Evolutionary conservation across 2,329 filamentous ascomycete species (phyloP), one percentile per base, ranked within the genome.

Genomic region (Anthostomella pinea): DNA sequence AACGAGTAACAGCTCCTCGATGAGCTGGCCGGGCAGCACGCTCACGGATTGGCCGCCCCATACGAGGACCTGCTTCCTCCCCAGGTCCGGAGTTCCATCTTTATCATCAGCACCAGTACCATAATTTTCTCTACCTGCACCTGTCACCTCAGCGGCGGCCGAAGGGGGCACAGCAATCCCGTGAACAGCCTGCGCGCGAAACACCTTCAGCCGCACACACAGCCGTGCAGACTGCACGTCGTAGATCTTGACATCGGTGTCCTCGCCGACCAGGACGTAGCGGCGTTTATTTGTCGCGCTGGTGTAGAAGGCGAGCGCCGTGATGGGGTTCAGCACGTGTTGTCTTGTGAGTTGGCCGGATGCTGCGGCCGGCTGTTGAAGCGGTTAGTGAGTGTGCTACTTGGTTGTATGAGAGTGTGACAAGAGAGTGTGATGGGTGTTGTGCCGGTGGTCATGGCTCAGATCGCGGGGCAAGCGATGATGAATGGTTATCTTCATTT

Each of bases 1-100:
- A 2, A 25, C 13, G 6, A 4, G 13, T 5, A 45, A 14, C 13
- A 45, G 20, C 23, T 46, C 33, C 15, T 61, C 61, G 47, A 72
- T 24, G 7, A 41, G 33, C n/a, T 44, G 64, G 22, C 43, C 22
- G 28, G 54, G 41, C 8, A 72, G 61, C 24, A 62, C 60, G 8
- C 66, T 74, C n/a, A 86, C 63, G 2, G 69, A 75, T 11, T 70
- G 68, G 2, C 81, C 83, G 24, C 88, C 88, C 86, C 87, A 94
- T 11, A 83, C 63, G 5, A 91, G 66, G 8, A 80, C 47, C 26
- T 62, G 2, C 30, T 17, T 18, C 10, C 15, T 10, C 20, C n/a
- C 25, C 5, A 18, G 14, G 3, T 8, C 10, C 19, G 27, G 11
- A 8, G 19, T 26, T 18, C 8, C 16, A 10, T 17, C 23, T 13